Conservation (phyloP, 331 rosid genomes). For the Malus hybrid region DNA sequence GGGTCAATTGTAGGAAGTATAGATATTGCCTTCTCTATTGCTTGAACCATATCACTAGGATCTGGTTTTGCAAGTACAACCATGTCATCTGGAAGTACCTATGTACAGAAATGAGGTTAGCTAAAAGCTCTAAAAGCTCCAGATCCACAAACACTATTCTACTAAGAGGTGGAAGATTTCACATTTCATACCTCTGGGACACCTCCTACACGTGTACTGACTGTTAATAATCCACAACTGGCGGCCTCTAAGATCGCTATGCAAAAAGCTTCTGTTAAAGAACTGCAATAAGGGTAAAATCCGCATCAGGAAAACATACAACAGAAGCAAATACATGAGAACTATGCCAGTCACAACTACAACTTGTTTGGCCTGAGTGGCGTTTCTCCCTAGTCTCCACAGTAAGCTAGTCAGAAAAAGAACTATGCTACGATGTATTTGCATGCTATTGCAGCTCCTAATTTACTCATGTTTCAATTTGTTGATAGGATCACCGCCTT, state of each 20-base stretch:
- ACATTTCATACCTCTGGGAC: slow-evolving; percentile 75
- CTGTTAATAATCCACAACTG: slow-evolving; percentile 91
- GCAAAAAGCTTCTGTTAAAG: slow-evolving; percentile 96
- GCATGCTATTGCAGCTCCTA: background rate
- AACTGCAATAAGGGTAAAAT: slow-evolving; percentile 39
- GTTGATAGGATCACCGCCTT: background rate
- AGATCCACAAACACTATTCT: background rate
- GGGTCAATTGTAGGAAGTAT: slow-evolving; percentile 44
- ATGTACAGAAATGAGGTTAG: slow-evolving; percentile 18
- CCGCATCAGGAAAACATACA: background rate
- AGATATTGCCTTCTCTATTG: slow-evolving; percentile 59
- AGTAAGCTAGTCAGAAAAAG: background rate
- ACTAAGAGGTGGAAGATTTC: background rate
- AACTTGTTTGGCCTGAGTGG: background rate
- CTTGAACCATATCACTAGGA: slow-evolving; percentile 83
- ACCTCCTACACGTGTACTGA: slow-evolving; percentile 95
- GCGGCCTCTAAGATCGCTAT: slow-evolving; percentile 97
- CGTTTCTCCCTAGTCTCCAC: background rate
- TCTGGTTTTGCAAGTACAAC: slow-evolving; percentile 84
- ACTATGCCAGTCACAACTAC: too few relatives aligned
- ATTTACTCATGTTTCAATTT: background rate
- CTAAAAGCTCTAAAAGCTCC: background rate
- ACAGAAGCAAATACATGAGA: background rate
- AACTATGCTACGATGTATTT: background rate
- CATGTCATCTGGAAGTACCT: slow-evolving; percentile 97